Base-by-base conservation (phyloP, 495 filamentous ascomycete genomes). In the Hypoxylon lienhwacheense region DNA sequence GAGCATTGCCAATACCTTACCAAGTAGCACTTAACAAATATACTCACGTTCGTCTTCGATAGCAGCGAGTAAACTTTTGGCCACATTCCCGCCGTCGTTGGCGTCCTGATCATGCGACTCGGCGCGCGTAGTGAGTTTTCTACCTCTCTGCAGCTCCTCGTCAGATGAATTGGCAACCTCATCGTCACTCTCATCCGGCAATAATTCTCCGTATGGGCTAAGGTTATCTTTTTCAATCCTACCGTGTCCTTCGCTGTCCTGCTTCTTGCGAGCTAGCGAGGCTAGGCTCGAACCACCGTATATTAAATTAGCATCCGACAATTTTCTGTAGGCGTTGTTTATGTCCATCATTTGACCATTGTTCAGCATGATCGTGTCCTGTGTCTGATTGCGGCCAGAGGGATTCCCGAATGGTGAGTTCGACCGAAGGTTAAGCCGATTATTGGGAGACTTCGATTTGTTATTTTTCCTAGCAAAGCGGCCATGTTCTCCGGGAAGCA, bases 31-130 rank as follows among this genome's bases (percentile, higher is more conserved):
- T n/a, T 1, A 4, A 28, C 5, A 14, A 17, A 26, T 26, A 10
- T 24, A 83, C 87, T 56, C 82, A 87, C 89, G 80, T 65, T 91
- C 88, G 72, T 91, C 85, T 66, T 91, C 86, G 7, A 84, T 82
- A 8, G 84, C 86, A 37, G 83, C 85, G 15, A 88, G 64, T 29
- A 87, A 64, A 61, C 80, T 86, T 59, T 75, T 73, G 1, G 75
- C 72, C 41, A 70, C 70, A 58, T 69, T 69, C 21, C 65, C 69
- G 10, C 54, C 64, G 19, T 53, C 62, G 21, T 41, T 56, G 36
- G 50, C 61, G 51, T 58, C 35, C 54, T 47, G 22, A 57, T 60
- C 60, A 63, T 56, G 55, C 66, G 63, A 61, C 58, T 71, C 64
- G 32, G 68, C 68, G 16, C 51, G 58, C 26, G 53, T 77, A 55